Evolutionary conservation across 1,139 yeast genomes (phyloP).

Genomic region (Candida sojae): DNA sequence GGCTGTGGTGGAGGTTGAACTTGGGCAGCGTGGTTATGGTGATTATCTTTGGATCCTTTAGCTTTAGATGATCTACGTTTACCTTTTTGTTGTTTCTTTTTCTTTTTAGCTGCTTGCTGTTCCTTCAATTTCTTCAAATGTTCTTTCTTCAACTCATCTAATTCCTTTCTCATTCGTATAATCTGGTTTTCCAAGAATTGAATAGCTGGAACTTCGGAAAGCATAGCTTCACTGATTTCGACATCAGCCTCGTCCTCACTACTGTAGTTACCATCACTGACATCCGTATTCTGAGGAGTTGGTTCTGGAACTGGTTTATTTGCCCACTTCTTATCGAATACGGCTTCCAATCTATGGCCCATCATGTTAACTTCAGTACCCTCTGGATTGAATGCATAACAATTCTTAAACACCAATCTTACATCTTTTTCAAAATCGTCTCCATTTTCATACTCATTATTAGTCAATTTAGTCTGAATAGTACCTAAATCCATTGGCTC

Average conservation of each 20-base stretch:
- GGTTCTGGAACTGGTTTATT: conserved; percentile 82
- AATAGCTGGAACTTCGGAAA: conserved; percentile 82
- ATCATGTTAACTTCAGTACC: conserved; percentile 93
- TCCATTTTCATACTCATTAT: conserved; percentile 85
- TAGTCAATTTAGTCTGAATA: conserved; percentile 73
- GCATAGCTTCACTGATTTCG: conserved; percentile 70
- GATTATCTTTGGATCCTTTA: conserved; percentile 5
- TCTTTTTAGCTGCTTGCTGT: conserved; percentile 46
- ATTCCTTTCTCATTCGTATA: conserved; percentile 80
- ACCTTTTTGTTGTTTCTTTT: conserved; percentile 51
- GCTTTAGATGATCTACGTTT: conserved; percentile 16
- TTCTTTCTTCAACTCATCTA: conserved; percentile 75
- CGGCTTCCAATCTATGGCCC: conserved; percentile 89
- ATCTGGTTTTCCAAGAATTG: conserved; percentile 86
- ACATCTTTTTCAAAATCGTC: conserved; percentile 87
- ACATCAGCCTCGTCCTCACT: conserved; percentile 63
- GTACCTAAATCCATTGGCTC: conserved; percentile 96
- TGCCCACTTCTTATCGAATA: conserved; percentile 87
- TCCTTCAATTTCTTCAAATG: conserved; percentile 59
- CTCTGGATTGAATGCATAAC: conserved; percentile 91
- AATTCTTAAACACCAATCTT: conserved; percentile 79
- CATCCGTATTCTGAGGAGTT: conserved; percentile 41
- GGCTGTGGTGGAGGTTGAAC: conserved; percentile 11
- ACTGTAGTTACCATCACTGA: conserved; percentile 38
- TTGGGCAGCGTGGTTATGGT: conserved; percentile 1